These are phyloP conservation scores for Knufia petricola DNA, from an alignment of 2,329 filamentous ascomycete genomes.

Conservation along the genomic window DNA sequence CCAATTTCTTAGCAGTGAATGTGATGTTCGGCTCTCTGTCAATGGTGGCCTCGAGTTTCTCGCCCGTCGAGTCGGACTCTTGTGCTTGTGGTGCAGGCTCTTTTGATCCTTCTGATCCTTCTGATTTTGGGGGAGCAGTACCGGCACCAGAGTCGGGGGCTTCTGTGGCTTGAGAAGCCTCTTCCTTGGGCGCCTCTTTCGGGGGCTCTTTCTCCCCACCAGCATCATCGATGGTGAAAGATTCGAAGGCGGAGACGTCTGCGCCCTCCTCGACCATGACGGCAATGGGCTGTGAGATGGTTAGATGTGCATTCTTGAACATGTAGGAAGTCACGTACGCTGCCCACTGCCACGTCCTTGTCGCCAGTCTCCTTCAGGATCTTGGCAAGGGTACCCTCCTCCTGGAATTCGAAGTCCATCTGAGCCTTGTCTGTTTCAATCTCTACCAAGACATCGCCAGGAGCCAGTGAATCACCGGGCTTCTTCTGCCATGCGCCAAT, in stretches of 20 bases:
- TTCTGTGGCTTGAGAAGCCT: conserved; percentile 55
- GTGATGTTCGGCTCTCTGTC: conserved; percentile 69
- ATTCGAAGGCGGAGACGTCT: conserved; percentile 80
- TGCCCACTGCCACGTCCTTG: conserved; percentile 90
- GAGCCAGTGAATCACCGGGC: conserved; percentile 72
- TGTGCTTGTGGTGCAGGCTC: conserved; percentile 46
- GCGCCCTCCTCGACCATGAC: conserved; percentile 85
- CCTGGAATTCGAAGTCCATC: conserved; percentile 99
- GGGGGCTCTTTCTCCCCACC: conserved; percentile 67
- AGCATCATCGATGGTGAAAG: conserved; percentile 80
- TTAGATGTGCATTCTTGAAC: conserved; percentile 20
- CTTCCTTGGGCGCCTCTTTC: conserved; percentile 52
- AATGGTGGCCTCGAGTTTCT: conserved; percentile 67
- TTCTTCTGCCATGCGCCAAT: conserved; percentile 99
- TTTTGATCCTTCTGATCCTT: conserved; percentile 34
- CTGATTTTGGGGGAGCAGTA: conserved; percentile 48
- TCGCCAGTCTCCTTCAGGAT: conserved; percentile 83
- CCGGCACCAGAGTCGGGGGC: conserved; percentile 47
- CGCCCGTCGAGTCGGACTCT: conserved; percentile 61
- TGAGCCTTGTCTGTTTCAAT: conserved; percentile 99
- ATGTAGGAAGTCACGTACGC: conserved; percentile 51
- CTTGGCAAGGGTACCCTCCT: conserved; percentile 92
- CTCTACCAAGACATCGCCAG: conserved; percentile 92
- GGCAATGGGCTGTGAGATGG: conserved; percentile 68
- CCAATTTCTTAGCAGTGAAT: conserved; percentile 68